Evolutionary conservation across 2,329 filamentous ascomycete species (phyloP).

Genomic region (Colletotrichum zoysiae): DNA sequence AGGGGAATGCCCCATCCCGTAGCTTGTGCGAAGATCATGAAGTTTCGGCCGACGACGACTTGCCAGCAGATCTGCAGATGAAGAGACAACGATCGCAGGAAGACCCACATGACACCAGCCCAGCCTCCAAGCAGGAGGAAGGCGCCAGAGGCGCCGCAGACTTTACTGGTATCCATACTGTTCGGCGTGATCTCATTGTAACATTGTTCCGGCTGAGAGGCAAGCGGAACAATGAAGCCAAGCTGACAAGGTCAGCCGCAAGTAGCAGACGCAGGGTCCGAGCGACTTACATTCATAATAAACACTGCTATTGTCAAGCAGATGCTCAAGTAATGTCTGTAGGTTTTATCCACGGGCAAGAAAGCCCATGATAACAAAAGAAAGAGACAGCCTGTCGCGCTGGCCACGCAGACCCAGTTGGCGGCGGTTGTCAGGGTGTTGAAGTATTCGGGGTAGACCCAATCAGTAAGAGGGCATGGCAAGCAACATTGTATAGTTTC

Average conservation of each 20-base stretch:
- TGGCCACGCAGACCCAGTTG: slow-evolving; percentile 86
- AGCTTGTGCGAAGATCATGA: slow-evolving; percentile 87
- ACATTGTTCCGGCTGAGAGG: slow-evolving; percentile 82
- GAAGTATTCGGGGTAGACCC: slow-evolving; percentile 75
- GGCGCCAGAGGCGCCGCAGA: slow-evolving; percentile 90
- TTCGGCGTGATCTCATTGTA: slow-evolving; percentile 92
- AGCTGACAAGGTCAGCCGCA: slow-evolving; percentile 63
- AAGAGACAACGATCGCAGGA: slow-evolving; percentile 88
- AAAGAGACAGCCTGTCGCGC: slow-evolving; percentile 79
- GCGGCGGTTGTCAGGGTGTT: slow-evolving; percentile 71
- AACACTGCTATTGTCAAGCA: slow-evolving; percentile 82
- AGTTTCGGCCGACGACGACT: slow-evolving; percentile 85
- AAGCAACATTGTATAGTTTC: slow-evolving; percentile 79
- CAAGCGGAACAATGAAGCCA: slow-evolving; percentile 91
- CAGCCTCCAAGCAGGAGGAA: slow-evolving; percentile 90
- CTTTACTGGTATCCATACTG: slow-evolving; percentile 84
- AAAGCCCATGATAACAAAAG: slow-evolving; percentile 83
- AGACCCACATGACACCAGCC: slow-evolving; percentile 88
- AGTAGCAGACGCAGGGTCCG: neutral
- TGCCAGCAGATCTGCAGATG: slow-evolving; percentile 99
- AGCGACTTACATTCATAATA: slow-evolving; percentile 79
- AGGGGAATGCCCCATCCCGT: slow-evolving; percentile 88
- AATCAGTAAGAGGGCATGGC: slow-evolving; percentile 89
- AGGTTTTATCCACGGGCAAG: slow-evolving; percentile 88
- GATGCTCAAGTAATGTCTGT: slow-evolving; percentile 92